These are phyloP conservation scores for Irpex lacteus DNA, from an alignment of 1,284 basidiomycete species.

Conservation along the genomic window DNA sequence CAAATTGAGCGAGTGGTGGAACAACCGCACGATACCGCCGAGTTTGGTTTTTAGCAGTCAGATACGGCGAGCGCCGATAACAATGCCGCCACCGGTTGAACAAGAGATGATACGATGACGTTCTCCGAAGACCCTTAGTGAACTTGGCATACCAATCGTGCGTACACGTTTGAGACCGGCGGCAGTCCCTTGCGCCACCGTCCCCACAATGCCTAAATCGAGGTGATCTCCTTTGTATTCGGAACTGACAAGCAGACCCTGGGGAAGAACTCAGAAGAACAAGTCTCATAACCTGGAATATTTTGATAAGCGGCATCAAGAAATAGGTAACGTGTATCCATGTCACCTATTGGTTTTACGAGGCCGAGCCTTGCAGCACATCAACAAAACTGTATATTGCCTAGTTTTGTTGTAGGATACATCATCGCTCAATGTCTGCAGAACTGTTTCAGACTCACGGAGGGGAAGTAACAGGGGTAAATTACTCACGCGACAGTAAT, in stretches of 20 bases:
- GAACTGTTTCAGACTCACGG: conserved; percentile 2
- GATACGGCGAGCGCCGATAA: background rate
- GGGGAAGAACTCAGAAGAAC: background rate
- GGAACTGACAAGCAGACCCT: background rate
- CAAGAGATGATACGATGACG: background rate
- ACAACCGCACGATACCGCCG: background rate
- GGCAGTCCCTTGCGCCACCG: background rate
- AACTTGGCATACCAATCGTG: background rate
- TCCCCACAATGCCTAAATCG: background rate
- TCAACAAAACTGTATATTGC: background rate
- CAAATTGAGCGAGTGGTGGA: background rate
- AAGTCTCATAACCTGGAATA: background rate
- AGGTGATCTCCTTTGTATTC: background rate
- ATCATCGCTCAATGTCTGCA: background rate
- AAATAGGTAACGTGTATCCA: background rate
- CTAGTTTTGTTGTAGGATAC: background rate
- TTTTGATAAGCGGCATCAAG: conserved; percentile 1
- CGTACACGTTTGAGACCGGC: background rate
- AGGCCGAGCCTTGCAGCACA: background rate
- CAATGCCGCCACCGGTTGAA: background rate
- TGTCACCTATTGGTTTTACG: background rate
- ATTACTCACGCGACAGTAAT: background rate
- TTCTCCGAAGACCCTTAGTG: background rate
- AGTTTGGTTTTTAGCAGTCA: background rate
- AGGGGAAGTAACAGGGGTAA: background rate